Evolutionary conservation across 1,139 yeast genomes (phyloP).

Genomic region (Barnettozyma hawaiiensis): DNA sequence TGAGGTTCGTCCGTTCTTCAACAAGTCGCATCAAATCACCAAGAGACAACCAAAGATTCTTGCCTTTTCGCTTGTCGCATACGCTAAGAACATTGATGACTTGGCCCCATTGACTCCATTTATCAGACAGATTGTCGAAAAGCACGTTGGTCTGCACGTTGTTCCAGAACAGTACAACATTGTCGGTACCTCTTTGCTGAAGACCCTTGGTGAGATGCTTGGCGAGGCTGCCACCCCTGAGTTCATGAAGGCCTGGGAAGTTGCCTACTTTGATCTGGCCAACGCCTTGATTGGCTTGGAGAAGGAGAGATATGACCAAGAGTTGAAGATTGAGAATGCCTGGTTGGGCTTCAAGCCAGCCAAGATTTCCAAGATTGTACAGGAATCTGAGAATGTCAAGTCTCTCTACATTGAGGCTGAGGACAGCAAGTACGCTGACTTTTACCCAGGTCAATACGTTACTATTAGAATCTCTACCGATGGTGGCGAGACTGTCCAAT

Average conservation of each 20-base stretch:
- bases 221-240: conserved; percentile 56
- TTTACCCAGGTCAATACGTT: conserved; percentile 57
- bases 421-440: conserved; percentile 34
- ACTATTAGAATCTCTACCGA: conserved; percentile 42
- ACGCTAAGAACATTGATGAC: conserved; percentile 61
- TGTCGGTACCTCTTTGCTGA: conserved; percentile 52
- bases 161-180: conserved; percentile 59
- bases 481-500: conserved; percentile 30
- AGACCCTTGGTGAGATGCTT: conserved; percentile 48
- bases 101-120: conserved; percentile 47
- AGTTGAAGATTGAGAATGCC: conserved; percentile 28
- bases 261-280: conserved; percentile 62
- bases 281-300: conserved; percentile 55
- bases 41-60: conserved; percentile 59
- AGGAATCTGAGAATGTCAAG: conserved; percentile 44
- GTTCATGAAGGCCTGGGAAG: conserved; percentile 59
- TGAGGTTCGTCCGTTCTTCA: conserved; percentile 54
- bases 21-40: conserved; percentile 50
- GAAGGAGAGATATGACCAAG: conserved; percentile 38
- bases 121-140: conserved; percentile 56
- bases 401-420: conserved; percentile 48
- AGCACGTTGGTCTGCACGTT: conserved; percentile 62
- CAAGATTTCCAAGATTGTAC: conserved; percentile 36
- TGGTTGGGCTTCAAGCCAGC: conserved; percentile 58
- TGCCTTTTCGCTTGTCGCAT: conserved; percentile 56